Conservation (phyloP, 768 basidiomycete genomes). For the Collybia sordida region DNA sequence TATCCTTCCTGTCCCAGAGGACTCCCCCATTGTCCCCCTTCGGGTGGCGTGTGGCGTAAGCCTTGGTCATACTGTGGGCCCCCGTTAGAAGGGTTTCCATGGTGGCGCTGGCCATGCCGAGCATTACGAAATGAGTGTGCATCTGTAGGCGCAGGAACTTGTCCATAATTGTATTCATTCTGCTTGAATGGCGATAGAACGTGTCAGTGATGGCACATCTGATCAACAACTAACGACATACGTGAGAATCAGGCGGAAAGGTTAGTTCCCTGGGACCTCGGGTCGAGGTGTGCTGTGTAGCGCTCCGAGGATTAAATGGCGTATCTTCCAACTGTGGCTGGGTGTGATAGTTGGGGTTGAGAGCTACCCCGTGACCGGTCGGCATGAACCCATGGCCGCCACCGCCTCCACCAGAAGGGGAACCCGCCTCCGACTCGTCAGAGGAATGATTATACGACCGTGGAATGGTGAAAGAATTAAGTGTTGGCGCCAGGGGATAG, state of each 20-base stretch:
- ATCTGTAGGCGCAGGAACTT: background rate
- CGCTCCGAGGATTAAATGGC: conserved; percentile 4
- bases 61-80: background rate
- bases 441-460: conserved; percentile 14
- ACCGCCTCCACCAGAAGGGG: conserved; percentile 10
- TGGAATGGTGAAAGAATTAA: conserved; percentile 11
- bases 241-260: background rate
- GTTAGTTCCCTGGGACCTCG: background rate
- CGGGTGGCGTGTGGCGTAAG: background rate
- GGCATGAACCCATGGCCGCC: conserved; percentile 8
- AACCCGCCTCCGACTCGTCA: conserved; percentile 16
- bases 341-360: background rate
- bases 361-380: conserved; percentile 4
- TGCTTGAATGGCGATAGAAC: background rate
- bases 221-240: background rate
- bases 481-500: background rate
- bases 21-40: background rate
- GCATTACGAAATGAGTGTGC: background rate
- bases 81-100: background rate
- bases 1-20: background rate
- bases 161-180: background rate
- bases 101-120: background rate
- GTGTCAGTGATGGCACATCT: conserved; percentile 1
- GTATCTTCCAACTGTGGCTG: background rate
- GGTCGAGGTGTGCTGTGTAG: background rate